A percentile compares a stretch with the other conserved stretches of the same genome.
phyloP scores from a whole-genome alignment of 1,139 yeast species.

The Candida smagusa region DNA sequence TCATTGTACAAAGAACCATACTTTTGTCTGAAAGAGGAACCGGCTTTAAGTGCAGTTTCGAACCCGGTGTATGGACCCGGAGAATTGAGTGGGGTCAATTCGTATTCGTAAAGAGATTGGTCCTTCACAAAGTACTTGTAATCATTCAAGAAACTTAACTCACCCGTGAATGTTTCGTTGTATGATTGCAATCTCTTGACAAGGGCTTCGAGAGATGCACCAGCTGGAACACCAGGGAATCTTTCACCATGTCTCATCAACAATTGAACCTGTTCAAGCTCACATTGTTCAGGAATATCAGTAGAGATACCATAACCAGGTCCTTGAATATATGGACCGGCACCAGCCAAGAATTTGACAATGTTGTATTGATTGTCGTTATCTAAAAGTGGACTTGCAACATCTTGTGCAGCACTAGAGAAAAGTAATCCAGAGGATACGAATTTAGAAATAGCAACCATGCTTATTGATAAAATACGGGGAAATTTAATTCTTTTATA shows the following conservation, averaged over 20 bases:
- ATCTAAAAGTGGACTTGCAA: slow-evolving; percentile 24
- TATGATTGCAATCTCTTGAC: slow-evolving; percentile 19
- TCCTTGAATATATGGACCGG: slow-evolving; percentile 43
- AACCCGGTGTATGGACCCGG: slow-evolving; percentile 15
- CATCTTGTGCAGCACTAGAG: slow-evolving; percentile 12
- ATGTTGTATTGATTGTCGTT: slow-evolving; percentile 31
- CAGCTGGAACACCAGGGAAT: slow-evolving; percentile 41
- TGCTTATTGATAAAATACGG: not conserved
- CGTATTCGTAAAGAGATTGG: slow-evolving; percentile 18
- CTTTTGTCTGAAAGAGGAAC: slow-evolving; percentile 27
- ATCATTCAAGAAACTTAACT: slow-evolving; percentile 23
- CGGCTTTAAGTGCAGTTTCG: slow-evolving; percentile 28
- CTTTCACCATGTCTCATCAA: slow-evolving; percentile 69
- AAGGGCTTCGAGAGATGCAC: slow-evolving; percentile 17
- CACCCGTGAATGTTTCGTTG: slow-evolving; percentile 19
- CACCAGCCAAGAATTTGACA: slow-evolving; percentile 39
- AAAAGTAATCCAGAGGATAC: slow-evolving; percentile 8
- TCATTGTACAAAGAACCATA: slow-evolving; percentile 23
- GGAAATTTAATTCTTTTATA: not conserved
- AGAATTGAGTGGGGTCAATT: slow-evolving; percentile 8
- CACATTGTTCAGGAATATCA: slow-evolving; percentile 46
- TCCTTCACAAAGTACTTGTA: slow-evolving; percentile 23
- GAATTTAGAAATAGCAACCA: slow-evolving; percentile 9
- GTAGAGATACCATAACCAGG: slow-evolving; percentile 44
- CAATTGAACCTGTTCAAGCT: slow-evolving; percentile 58